phyloP scores from a whole-genome alignment of 106 monocot species.

The Allium fistulosum region DNA sequence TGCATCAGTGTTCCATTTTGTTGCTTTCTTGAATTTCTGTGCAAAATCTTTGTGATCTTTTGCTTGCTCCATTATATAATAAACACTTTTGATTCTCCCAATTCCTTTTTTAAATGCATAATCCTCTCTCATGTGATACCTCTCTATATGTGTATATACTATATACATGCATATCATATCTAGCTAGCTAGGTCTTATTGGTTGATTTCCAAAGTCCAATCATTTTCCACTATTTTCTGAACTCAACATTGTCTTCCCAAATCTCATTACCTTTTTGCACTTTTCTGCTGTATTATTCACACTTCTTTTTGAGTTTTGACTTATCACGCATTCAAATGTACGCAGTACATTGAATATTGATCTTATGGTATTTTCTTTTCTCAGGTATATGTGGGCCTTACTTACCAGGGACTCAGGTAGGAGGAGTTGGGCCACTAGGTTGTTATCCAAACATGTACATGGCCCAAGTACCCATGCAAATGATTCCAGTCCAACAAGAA shows the following conservation, averaged over 20 bases:
- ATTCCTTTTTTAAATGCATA: background rate
- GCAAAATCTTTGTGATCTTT: slow-evolving; percentile 6
- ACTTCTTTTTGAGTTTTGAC: too few species aligned
- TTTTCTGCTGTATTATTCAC: too few species aligned
- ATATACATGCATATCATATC: too few species aligned
- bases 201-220: slow-evolving; percentile 3
- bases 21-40: background rate
- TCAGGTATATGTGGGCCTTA: slow-evolving; percentile 42
- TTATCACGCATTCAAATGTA: too few species aligned
- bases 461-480: slow-evolving; percentile 2
- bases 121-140: slow-evolving; percentile 4
- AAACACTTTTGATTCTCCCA: slow-evolving; percentile 1
- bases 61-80: background rate
- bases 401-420: slow-evolving; percentile 17
- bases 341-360: too few species aligned
- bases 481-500: background rate
- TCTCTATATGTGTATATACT: background rate
- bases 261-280: too few species aligned
- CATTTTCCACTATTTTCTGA: background rate
- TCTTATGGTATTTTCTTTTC: too few species aligned
- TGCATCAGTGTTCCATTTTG: background rate
- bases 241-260: background rate
- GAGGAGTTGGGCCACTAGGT: slow-evolving; percentile 14
- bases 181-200: background rate
- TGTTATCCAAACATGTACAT: slow-evolving; percentile 16